Percentiles rank a stretch among this genome's conserved stretches.
Evolutionary conservation across 352 stramenopile genomes (phyloP).

Genomic region (Thraustochytrium striatum): DNA sequence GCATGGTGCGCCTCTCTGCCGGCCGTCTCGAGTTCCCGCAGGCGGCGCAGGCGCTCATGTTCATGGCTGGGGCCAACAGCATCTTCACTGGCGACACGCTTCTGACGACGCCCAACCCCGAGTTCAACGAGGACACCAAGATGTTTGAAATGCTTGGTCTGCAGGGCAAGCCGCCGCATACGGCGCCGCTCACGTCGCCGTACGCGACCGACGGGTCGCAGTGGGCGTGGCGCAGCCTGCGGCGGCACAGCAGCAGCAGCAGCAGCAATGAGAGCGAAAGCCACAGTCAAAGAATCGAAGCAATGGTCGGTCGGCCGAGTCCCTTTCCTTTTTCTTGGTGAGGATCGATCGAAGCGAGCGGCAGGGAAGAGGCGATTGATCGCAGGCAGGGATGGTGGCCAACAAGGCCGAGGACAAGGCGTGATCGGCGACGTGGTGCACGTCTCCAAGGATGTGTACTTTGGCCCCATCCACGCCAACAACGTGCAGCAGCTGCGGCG

Average conservation of each 20-base stretch:
- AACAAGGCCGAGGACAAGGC: background rate
- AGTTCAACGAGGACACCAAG: slow-evolving; percentile 87
- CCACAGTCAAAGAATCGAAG: background rate
- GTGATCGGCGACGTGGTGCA: slow-evolving; percentile 6
- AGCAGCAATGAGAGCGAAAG: background rate
- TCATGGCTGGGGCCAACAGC: slow-evolving; percentile 94
- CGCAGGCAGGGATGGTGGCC: background rate
- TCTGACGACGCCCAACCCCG: slow-evolving; percentile 91
- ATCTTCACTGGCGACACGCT: slow-evolving; percentile 98
- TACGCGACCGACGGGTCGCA: background rate
- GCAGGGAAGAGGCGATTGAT: background rate
- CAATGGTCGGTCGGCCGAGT: background rate
- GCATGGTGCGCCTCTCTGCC: slow-evolving; percentile 92
- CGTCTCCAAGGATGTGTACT: slow-evolving; percentile 53
- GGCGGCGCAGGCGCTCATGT: slow-evolving; percentile 91
- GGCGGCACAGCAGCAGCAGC: background rate
- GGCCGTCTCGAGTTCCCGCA: slow-evolving; percentile 93
- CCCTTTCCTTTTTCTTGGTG: too few relatives aligned
- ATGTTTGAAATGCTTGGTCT: slow-evolving; percentile 92
- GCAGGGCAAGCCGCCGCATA: slow-evolving; percentile 88
- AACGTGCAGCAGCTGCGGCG: slow-evolving; percentile 72
- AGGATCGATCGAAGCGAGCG: background rate
- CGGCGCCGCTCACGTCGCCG: slow-evolving; percentile 59
- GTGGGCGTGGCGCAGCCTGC: background rate
- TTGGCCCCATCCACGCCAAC: slow-evolving; percentile 61